Conservation (phyloP, 768 basidiomycete genomes). For the Mycena amicta region DNA sequence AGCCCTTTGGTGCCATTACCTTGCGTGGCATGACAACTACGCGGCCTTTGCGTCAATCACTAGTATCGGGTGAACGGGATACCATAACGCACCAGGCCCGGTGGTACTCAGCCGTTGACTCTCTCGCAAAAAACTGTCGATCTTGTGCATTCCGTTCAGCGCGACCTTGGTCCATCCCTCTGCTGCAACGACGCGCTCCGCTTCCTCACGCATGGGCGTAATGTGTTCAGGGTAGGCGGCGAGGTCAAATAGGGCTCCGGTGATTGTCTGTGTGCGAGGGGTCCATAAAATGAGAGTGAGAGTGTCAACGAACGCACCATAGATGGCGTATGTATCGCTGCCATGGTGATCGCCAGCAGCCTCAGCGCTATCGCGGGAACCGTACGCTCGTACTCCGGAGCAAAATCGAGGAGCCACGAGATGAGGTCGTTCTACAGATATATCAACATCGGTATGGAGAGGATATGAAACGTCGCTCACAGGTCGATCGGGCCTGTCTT, state of each 20-base stretch:
- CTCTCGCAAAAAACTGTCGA: slow-evolving; percentile 21
- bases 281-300: neutral
- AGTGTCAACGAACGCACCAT: slow-evolving; percentile 28
- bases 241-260: slow-evolving; percentile 32
- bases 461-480: slow-evolving; percentile 7
- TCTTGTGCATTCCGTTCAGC: slow-evolving; percentile 34
- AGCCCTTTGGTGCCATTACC: slow-evolving; percentile 29
- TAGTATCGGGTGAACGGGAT: neutral
- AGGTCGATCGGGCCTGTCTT: slow-evolving; percentile 34
- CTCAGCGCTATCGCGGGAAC: slow-evolving; percentile 26
- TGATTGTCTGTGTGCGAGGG: slow-evolving; percentile 31
- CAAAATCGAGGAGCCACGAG: slow-evolving; percentile 27
- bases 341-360: slow-evolving; percentile 43
- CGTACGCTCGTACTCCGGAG: slow-evolving; percentile 26
- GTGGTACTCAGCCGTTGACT: slow-evolving; percentile 22
- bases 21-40: slow-evolving; percentile 25
- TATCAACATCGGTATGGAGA: slow-evolving; percentile 21
- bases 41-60: slow-evolving; percentile 17
- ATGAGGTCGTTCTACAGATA: slow-evolving; percentile 24
- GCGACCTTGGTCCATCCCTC: slow-evolving; percentile 45
- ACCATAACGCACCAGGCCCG: neutral
- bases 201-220: slow-evolving; percentile 35
- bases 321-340: slow-evolving; percentile 44
- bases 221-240: slow-evolving; percentile 32
- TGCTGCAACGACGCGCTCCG: slow-evolving; percentile 28